Base-by-base conservation (phyloP, 2,329 filamentous ascomycete species). In the Purpureocillium takamizusanense region DNA sequence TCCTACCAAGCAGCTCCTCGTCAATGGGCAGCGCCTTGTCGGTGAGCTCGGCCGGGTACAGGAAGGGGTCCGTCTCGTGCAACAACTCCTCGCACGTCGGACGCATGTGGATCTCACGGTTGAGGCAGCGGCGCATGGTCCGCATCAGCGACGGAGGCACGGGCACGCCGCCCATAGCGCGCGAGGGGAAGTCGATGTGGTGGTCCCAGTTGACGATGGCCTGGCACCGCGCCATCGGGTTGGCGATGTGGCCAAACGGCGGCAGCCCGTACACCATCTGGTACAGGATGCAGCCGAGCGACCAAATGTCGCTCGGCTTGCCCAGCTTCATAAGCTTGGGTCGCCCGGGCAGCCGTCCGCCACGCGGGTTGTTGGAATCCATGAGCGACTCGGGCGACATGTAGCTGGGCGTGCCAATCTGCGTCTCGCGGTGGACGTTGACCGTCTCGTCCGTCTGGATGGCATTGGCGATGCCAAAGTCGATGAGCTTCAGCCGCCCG, bases 221-320 rank as follows among this genome's bases (percentile, higher is more conserved):
- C 60, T 87, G 81, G 57, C 94, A 92, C 16, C 87, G 81, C 29
- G 85, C 79, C 66, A 94, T 86, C 53, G 82, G 86, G 61, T 90
- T 92, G 42, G 78, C 69, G 49, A 98, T 94, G 56, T 97, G 89
- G 12, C 83, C 88, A 54, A 98, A 98, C 0, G 92, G 92, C 4
- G 87, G 84, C n/a, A 83, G 74, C n/a, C 92, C 92, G 56, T 98
- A 98, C 1, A 90, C 86, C 85, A 98, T 94, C 57, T 97, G 90
- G 64, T 94, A 98, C 12, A 98, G 69, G 44, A 98, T 97, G 56
- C 92, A 98, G 14, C 92, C 92, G 12, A 98, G 65, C 57, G 84
- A 90, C 92, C 92, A 98, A 14, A 98, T 81, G 59, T 98, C 92
- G 49, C 84, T 92, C 7, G 92, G 86, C 55, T 97, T 97, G 42